Percentiles rank a stretch among this genome's conserved stretches.
Evolutionary conservation across 805 yeast genomes (phyloP).

Genomic region (Starmerella potacharoeniae): DNA sequence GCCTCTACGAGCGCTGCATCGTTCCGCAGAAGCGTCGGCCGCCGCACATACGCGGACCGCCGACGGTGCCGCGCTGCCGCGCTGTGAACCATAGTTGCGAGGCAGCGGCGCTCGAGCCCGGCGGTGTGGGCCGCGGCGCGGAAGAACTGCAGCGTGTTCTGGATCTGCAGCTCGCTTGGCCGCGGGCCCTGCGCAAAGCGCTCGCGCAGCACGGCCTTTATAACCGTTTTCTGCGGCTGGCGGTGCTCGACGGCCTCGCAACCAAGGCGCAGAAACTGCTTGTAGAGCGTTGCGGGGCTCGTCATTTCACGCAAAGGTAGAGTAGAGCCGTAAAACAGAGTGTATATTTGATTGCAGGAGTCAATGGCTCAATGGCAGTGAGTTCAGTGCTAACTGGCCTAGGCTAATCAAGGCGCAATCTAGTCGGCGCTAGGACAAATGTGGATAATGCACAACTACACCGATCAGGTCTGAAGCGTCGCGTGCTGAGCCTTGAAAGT

Average conservation of each 20-base stretch:
- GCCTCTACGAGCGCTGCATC: neutral
- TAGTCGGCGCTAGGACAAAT: too few species aligned
- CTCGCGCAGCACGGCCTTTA: conserved; percentile 8
- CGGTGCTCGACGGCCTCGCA: conserved; percentile 11
- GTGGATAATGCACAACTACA: too few species aligned
- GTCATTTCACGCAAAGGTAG: neutral
- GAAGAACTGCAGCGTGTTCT: conserved; percentile 20
- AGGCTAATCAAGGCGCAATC: too few species aligned
- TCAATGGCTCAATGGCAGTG: too few species aligned
- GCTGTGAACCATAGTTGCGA: conserved; percentile 14
- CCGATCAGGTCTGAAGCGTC: too few species aligned
- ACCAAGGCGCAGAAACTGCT: conserved; percentile 17
- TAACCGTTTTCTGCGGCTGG: conserved; percentile 10
- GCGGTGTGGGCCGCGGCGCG: conserved; percentile 19
- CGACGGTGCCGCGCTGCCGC: conserved; percentile 11
- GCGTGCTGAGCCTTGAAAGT: too few species aligned
- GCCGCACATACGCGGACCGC: neutral
- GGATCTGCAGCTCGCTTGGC: conserved; percentile 4
- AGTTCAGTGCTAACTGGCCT: too few species aligned
- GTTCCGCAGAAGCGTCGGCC: neutral
- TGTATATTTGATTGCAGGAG: too few species aligned
- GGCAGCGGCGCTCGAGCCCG: conserved; percentile 23
- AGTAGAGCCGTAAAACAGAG: too few species aligned
- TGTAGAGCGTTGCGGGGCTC: neutral
- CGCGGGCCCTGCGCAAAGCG: conserved; percentile 6